These are phyloP conservation scores for Trichothecium sympodiale DNA, from an alignment of 2,329 filamentous ascomycete genomes.

Conservation along the genomic window DNA sequence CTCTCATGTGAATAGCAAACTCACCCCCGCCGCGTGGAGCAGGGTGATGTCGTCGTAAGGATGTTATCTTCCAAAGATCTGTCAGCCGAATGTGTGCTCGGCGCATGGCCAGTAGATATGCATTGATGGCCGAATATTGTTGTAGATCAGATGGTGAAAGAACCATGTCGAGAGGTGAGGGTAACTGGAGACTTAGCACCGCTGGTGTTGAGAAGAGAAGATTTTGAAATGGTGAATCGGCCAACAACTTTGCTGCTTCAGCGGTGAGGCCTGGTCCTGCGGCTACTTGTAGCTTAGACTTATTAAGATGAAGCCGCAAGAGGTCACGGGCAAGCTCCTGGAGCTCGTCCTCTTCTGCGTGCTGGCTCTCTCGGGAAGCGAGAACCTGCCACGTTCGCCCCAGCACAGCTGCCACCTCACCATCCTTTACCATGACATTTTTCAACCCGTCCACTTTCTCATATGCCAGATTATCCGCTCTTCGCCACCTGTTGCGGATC, in stretches of 20 bases:
- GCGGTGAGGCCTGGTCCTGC: conserved; percentile 22
- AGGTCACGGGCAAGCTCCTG: conserved; percentile 74
- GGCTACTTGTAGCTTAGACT: conserved; percentile 25
- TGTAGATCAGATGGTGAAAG: conserved; percentile 65
- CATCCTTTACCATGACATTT: conserved; percentile 65
- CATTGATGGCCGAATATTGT: conserved; percentile 73
- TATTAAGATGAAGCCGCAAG: conserved; percentile 55
- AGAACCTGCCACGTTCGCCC: conserved; percentile 70
- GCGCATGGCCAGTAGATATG: conserved; percentile 77
- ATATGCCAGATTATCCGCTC: conserved; percentile 46
- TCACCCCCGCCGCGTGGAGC: conserved; percentile 52
- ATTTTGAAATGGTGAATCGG: conserved; percentile 58
- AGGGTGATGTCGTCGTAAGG: conserved; percentile 66
- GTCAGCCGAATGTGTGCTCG: conserved; percentile 77
- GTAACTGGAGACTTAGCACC: conserved; percentile 60
- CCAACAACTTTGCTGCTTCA: conserved; percentile 23
- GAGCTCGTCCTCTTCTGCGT: conserved; percentile 69
- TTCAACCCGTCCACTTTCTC: conserved; percentile 38
- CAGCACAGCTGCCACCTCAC: conserved; percentile 70
- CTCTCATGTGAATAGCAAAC: conserved; percentile 49
- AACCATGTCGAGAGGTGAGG: conserved; percentile 78
- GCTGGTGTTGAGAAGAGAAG: conserved; percentile 67
- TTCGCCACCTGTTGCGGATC: conserved; percentile 61
- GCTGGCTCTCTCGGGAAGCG: conserved; percentile 58
- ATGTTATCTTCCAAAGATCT: conserved; percentile 76